Base-by-base conservation (phyloP, 1,139 yeast species). In the Pichia norvegensis region DNA sequence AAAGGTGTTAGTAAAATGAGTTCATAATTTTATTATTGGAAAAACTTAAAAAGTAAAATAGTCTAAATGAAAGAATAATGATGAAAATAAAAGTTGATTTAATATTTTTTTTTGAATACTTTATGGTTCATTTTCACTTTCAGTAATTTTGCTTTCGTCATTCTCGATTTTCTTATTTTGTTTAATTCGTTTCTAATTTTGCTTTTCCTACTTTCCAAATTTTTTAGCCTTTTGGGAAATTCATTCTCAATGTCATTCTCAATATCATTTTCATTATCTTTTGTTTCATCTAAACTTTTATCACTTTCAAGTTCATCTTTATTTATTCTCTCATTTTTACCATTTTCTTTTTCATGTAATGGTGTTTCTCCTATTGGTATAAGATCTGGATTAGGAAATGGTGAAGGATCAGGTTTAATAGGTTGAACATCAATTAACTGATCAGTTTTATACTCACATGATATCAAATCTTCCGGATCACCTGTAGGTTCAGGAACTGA, bases 401-500 rank as follows among this genome's bases (percentile, higher is more conserved):
- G 31, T 13, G 31, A 27, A 4, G 31, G 31, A 23, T 23, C 23
- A 16, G 16, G n/a, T 21, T 31, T 29, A 4, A 27, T 21, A 6
- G 20, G 13, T 14, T 23, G 4, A 17, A 13, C 13, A 13, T 13
- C 14, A 27, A 13, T 39, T 31, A 17, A 19, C 29, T 19, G 27
- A 11, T 8, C 13, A 40, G 19, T 9, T 33, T 14, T 11, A 16
- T 43, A 49, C 52, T 40, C 38, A 51, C 52, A 38, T 10, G 54
- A 49, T 33, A 41, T 44, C 8, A 25, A 31, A 21, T 49, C 50
- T 33, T 52, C 36, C 17, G 52, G 50, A 25, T 54, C 56, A 8
- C 51, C 49, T 4, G 39, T 40, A 27, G 56, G 57, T 37, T 55
- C 55, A 7, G 55, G 52, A 13, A 49, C 48, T 20, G 52, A 45